Conservation (phyloP, 257 asterid genomes). For the Thymus mandschuricus region DNA sequence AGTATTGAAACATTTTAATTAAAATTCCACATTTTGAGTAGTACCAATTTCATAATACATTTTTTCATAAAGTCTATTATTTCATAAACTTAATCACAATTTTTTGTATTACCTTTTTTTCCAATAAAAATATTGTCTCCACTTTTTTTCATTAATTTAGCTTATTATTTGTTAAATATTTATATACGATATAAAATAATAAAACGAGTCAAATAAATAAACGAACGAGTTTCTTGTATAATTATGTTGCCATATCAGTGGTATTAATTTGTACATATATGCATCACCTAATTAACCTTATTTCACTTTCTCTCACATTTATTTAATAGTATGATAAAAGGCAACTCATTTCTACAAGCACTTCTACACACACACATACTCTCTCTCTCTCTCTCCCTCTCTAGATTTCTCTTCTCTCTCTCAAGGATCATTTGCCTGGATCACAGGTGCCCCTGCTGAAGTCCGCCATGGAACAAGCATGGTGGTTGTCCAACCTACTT, state of each 20-base stretch:
- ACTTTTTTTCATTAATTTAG: too few species aligned
- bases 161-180: too few species aligned
- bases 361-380: conserved; percentile 8
- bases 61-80: too few species aligned
- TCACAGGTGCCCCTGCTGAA: conserved; percentile 17
- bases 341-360: not conserved
- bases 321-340: not conserved
- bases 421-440: not conserved
- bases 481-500: conserved; percentile 16
- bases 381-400: not conserved
- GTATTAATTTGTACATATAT: not conserved
- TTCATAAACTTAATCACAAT: too few species aligned
- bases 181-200: too few species aligned
- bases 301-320: not conserved
- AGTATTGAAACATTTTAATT: too few species aligned
- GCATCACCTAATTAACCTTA: not conserved
- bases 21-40: too few species aligned
- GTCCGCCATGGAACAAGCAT: conserved; percentile 20
- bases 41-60: too few species aligned
- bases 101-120: too few species aligned
- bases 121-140: too few species aligned
- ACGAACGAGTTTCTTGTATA: not conserved
- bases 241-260: not conserved
- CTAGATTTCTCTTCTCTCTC: not conserved
- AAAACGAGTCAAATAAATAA: not conserved